Evolutionary conservation across 169 alveolate genomes (phyloP), one percentile per base, ranked within the genome.

Genomic region (Plasmodium cynomolgi): DNA sequence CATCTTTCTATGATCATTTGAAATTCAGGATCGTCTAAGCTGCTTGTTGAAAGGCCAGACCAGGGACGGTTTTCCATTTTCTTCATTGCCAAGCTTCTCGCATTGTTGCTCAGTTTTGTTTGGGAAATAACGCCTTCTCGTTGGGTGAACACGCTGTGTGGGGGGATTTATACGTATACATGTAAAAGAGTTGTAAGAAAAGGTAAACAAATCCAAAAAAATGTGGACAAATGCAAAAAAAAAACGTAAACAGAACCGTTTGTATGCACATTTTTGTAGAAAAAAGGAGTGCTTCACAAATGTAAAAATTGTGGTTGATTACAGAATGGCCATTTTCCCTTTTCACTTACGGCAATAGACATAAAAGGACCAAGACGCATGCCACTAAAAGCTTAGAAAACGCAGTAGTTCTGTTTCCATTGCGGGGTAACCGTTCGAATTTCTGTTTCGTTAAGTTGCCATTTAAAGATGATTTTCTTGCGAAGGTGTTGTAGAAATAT

Each of bases 1-100:
- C 91, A 83, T 7, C 5, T 44, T 56, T 83, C 68, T 83, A 62
- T 26, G 9, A 83, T 56, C 23, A 58, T 17, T 26, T 83, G 62
- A 62, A 83, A 83, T 15, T 50, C 91, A 11, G 11, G 7, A 3
- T 83, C 68, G n/a, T 62, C 62, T 58, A 26, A 83, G 11, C 6
- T 15, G 50, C 20, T 31, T 29, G 11, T 13, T 20, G 34, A 13
- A 31, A 6, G 13, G 3, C 56, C 13, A 37, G 11, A 7, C 39
- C 71, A 34, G 26, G 84, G 58, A 26, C 23, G 17, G 8, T 34
- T 68, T 11, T 23, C 77, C 15, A 13, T 68, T 68, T 11, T 26
- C n/a, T 11, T 29, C 77, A 26, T 6, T 68, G 77, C 77, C n/a
- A 68, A 68, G 37, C 31, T 68, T 23, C 77, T 20, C 1, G 41